Evolutionary conservation across 2,329 filamentous ascomycete genomes (phyloP).

Genomic region (Keithomyces neogunnii): DNA sequence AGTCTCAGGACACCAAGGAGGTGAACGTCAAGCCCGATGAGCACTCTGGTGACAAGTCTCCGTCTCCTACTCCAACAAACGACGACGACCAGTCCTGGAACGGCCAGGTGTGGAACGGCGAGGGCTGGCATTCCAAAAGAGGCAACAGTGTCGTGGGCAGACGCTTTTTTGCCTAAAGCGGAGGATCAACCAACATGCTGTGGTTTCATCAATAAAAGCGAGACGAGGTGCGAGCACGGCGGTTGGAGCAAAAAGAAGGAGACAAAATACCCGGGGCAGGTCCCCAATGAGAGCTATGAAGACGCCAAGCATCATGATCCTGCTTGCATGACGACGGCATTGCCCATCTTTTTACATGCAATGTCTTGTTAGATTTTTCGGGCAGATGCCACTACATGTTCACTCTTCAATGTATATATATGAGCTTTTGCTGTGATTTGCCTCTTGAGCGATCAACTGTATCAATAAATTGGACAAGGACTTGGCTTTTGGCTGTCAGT

Average conservation of each 20-base stretch:
- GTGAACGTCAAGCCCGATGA: background rate
- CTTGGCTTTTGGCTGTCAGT: no score
- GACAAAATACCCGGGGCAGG: background rate
- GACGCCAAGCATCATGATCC: conserved; percentile 1
- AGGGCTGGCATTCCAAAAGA: conserved; percentile 3
- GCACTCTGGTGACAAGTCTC: background rate
- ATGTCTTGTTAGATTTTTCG: conserved; percentile 1
- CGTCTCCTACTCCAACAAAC: background rate
- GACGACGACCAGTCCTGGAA: conserved; percentile 2
- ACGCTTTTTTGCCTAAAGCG: background rate
- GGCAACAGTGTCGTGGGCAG: background rate
- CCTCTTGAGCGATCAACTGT: background rate
- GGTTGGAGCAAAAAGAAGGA: background rate
- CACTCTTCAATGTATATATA: conserved; percentile 5
- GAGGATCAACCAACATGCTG: background rate
- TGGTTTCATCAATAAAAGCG: background rate
- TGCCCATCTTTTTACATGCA: background rate
- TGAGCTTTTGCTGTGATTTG: background rate
- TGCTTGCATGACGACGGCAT: conserved; percentile 1
- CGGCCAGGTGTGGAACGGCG: conserved; percentile 6
- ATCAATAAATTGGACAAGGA: background rate
- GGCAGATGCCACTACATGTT: background rate
- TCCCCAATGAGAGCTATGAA: background rate
- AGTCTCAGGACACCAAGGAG: background rate
- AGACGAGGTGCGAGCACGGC: background rate